Conservation (phyloP, 225 moss, liverwort and hornwort genomes). For the Bryum argenteum region DNA sequence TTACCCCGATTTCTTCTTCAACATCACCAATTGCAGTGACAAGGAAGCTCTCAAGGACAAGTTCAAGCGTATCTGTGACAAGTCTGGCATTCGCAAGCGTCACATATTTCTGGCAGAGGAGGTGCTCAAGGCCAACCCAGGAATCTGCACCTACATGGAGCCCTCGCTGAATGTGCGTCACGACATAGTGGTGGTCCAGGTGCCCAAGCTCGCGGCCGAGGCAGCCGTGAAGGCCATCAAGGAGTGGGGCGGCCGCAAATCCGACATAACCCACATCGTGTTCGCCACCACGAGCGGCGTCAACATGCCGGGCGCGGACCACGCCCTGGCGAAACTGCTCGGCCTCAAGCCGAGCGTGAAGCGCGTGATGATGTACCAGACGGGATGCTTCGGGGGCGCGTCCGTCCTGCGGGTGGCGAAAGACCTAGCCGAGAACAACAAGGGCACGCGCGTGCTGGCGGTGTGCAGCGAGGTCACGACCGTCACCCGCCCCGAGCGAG, state of each 20-base stretch:
- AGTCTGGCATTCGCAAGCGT: neutral
- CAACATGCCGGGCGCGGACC: slow-evolving; percentile 60
- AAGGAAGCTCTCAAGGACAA: neutral
- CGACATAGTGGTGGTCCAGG: slow-evolving; percentile 48
- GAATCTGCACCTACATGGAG: neutral
- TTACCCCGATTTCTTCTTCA: neutral
- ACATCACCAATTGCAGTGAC: neutral
- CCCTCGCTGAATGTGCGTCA: slow-evolving; percentile 14
- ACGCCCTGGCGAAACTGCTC: slow-evolving; percentile 50
- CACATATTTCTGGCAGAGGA: neutral
- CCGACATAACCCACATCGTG: slow-evolving; percentile 29
- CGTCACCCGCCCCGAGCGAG: neutral
- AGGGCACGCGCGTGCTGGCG: neutral
- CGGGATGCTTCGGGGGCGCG: neutral
- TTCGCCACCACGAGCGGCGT: slow-evolving; percentile 63
- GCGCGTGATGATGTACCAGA: slow-evolving; percentile 27
- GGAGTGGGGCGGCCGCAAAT: slow-evolving; percentile 45
- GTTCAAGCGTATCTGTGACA: neutral
- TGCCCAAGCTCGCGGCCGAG: slow-evolving; percentile 50
- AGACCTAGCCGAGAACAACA: neutral
- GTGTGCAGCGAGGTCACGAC: neutral
- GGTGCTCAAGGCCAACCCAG: neutral
- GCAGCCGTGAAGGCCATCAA: slow-evolving; percentile 44
- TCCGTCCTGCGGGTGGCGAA: neutral
- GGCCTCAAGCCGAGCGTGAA: slow-evolving; percentile 52